Evolutionary conservation across 495 filamentous ascomycete species (phyloP).

Genomic region (Lophiostoma macrostomum): DNA sequence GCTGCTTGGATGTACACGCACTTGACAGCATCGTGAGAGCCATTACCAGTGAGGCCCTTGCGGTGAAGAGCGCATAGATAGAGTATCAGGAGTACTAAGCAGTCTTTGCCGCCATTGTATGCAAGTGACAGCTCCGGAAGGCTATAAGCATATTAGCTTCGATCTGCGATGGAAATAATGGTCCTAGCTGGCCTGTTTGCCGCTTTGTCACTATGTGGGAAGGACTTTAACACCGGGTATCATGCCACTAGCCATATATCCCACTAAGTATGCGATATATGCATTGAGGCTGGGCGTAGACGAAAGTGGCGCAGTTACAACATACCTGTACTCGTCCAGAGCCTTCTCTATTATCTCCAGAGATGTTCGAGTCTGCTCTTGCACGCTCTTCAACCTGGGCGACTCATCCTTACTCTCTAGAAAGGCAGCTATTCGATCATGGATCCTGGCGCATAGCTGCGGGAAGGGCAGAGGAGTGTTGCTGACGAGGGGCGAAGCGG

Average conservation of each 20-base stretch:
- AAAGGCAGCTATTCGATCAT: conserved; percentile 65
- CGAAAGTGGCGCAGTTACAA: conserved; percentile 1
- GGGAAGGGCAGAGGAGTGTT: conserved; percentile 32
- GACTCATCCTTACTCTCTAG: conserved; percentile 57
- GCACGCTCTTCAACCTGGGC: conserved; percentile 60
- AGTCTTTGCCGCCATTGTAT: conserved; percentile 98
- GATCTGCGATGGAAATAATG: too few relatives aligned
- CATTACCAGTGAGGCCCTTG: conserved; percentile 24
- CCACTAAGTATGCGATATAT: not conserved
- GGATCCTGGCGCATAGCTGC: conserved; percentile 57
- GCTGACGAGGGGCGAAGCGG: conserved; percentile 21
- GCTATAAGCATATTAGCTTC: conserved; percentile 42
- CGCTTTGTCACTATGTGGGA: too few relatives aligned
- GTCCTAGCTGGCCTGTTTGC: too few relatives aligned
- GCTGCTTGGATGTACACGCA: conserved; percentile 83
- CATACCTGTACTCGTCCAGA: conserved; percentile 65
- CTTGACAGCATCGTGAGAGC: conserved; percentile 53
- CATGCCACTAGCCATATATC: not conserved
- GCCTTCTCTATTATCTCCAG: conserved; percentile 71
- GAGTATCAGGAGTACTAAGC: conserved; percentile 85
- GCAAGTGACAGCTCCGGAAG: conserved; percentile 80
- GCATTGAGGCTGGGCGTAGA: too few relatives aligned
- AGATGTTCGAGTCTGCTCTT: conserved; percentile 67
- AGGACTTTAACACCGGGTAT: too few relatives aligned
- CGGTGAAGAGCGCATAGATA: conserved; percentile 68